Evolutionary conservation across 495 filamentous ascomycete species (phyloP).

Genomic region (Cenococcum geophilum): DNA sequence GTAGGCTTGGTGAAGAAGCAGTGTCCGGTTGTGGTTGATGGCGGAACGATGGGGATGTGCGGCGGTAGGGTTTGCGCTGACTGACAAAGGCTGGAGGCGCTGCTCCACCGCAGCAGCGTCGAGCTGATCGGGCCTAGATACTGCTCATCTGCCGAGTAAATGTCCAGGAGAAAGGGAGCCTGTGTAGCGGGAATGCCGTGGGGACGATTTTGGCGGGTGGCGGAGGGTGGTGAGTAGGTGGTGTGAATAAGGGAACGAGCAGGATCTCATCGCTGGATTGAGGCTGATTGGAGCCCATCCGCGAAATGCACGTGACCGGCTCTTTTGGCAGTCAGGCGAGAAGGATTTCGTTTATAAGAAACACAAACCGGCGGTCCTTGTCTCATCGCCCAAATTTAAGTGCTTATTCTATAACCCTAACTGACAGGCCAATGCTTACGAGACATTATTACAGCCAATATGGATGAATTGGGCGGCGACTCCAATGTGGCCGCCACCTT

Average conservation of each 20-base stretch:
- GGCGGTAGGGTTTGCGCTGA: slow-evolving; percentile 18
- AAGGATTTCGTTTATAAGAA: not conserved
- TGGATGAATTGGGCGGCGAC: slow-evolving; percentile 20
- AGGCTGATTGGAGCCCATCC: not conserved
- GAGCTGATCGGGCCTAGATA: slow-evolving; percentile 11
- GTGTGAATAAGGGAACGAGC: slow-evolving; percentile 24
- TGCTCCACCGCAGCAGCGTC: slow-evolving; percentile 21
- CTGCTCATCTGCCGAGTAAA: slow-evolving; percentile 16
- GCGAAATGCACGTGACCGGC: not conserved
- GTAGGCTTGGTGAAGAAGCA: slow-evolving; percentile 3
- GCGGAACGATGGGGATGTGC: not conserved
- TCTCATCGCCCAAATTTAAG: not conserved
- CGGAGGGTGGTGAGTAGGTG: slow-evolving; percentile 18
- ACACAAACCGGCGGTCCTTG: slow-evolving; percentile 1
- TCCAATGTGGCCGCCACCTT: slow-evolving; percentile 34
- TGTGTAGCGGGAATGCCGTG: not conserved
- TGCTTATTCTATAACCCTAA: not conserved
- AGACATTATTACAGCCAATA: slow-evolving; percentile 10
- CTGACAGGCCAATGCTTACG: slow-evolving; percentile 14
- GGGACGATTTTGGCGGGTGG: not conserved
- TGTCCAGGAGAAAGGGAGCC: not conserved
- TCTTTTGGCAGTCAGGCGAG: not conserved
- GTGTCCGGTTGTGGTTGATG: not conserved
- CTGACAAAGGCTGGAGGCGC: slow-evolving; percentile 11
- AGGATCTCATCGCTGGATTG: not conserved